These are phyloP conservation scores for Pugionium dolabratum DNA, from an alignment of 345 rosid genomes.

Conservation along the genomic window DNA sequence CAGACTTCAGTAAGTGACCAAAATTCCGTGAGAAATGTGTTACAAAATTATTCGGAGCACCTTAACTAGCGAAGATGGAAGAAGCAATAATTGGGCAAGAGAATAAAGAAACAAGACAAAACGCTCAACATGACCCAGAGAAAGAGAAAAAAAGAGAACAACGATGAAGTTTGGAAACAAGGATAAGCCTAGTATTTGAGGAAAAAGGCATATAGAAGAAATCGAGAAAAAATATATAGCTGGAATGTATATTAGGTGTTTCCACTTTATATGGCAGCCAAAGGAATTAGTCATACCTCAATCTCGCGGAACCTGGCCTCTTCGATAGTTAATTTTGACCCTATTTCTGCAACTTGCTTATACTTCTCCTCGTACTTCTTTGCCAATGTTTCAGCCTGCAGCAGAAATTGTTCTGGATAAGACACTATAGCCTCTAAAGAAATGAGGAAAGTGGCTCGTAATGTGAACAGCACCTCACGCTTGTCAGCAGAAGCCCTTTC, in stretches of 20 bases:
- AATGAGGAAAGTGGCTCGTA: slow-evolving; percentile 15
- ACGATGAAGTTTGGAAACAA: slow-evolving; percentile 1
- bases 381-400: slow-evolving; percentile 80
- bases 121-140: slow-evolving; percentile 16
- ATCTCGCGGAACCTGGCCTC: slow-evolving; percentile 92
- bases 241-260: slow-evolving; percentile 8
- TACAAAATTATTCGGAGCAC: slow-evolving; percentile 12
- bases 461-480: slow-evolving; percentile 66
- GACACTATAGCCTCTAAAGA: slow-evolving; percentile 26
- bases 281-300: slow-evolving; percentile 56
- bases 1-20: slow-evolving; percentile 25
- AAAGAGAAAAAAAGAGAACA: slow-evolving; percentile 10
- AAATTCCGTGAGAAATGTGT: neutral
- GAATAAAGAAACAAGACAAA: slow-evolving; percentile 14
- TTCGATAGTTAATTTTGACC: slow-evolving; percentile 90
- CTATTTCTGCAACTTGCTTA: slow-evolving; percentile 93
- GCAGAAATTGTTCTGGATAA: slow-evolving; percentile 33
- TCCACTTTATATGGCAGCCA: slow-evolving; percentile 25
- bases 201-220: slow-evolving; percentile 1
- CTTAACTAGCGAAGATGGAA: slow-evolving; percentile 12
- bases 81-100: slow-evolving; percentile 18
- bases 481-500: slow-evolving; percentile 93
- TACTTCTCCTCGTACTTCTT: slow-evolving; percentile 98
- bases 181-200: slow-evolving; percentile 6
- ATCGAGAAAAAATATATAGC: slow-evolving; percentile 1